Percentiles rank a stretch among this genome's conserved stretches.
phyloP scores from a whole-genome alignment of 176 grass and related monocot species.

The Raddia guianensis region DNA sequence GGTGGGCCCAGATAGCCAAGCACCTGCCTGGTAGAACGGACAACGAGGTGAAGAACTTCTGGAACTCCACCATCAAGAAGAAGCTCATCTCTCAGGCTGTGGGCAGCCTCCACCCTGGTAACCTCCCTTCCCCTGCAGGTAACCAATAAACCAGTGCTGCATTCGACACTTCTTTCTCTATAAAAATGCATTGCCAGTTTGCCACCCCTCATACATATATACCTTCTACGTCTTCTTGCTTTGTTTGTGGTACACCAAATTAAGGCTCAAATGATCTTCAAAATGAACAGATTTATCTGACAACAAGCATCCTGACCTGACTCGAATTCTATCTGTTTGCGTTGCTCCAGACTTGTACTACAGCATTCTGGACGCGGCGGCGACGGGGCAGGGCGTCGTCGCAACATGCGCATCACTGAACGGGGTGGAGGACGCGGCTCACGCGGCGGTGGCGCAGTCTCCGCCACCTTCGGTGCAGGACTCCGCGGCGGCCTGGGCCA shows the following conservation, averaged over 20 bases:
- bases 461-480: slow-evolving; percentile 29
- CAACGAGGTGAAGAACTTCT: slow-evolving; percentile 99
- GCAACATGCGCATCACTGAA: slow-evolving; percentile 30
- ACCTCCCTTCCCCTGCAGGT: slow-evolving; percentile 43
- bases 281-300: neutral
- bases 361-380: slow-evolving; percentile 56
- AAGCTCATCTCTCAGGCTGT: slow-evolving; percentile 82
- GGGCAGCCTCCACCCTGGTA: slow-evolving; percentile 54
- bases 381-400: slow-evolving; percentile 40
- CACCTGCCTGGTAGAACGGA: slow-evolving; percentile 96
- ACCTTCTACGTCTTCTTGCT: neutral
- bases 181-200: neutral
- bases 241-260: neutral
- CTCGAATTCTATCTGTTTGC: slow-evolving; percentile 5
- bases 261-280: neutral
- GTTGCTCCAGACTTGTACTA: slow-evolving; percentile 60
- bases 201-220: too few relatives aligned
- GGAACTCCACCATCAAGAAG: slow-evolving; percentile 99
- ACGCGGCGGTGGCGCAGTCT: slow-evolving; percentile 12
- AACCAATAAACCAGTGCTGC: slow-evolving; percentile 1
- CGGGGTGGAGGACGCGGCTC: slow-evolving; percentile 25
- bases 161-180: neutral
- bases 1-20: slow-evolving; percentile 98
- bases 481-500: slow-evolving; percentile 37
- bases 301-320: slow-evolving; percentile 16